phyloP scores from a whole-genome alignment of 306 rosid genomes.

The Dryas octopetala region DNA sequence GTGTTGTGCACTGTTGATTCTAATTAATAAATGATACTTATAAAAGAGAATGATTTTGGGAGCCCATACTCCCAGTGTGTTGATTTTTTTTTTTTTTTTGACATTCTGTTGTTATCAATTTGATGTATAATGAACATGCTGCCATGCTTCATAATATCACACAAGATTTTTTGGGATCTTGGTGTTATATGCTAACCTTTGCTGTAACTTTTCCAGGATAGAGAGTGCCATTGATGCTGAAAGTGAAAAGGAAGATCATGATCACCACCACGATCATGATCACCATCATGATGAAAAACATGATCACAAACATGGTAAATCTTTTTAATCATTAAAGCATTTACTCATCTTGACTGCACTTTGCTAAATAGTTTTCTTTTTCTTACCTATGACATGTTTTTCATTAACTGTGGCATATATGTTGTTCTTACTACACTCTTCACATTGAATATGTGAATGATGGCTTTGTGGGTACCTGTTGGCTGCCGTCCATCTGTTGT shows the following conservation, averaged over 20 bases:
- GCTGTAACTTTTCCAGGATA: conserved; percentile 53
- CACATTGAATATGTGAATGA: background rate
- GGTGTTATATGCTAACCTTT: conserved; percentile 17
- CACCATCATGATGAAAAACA: conserved; percentile 47
- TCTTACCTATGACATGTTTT: background rate
- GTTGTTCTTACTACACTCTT: background rate
- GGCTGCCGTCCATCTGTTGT: background rate
- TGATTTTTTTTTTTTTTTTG: background rate
- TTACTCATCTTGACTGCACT: background rate
- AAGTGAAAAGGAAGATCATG: conserved; percentile 61
- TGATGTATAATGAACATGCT: conserved; percentile 3
- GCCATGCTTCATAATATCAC: conserved; percentile 11
- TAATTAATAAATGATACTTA: background rate
- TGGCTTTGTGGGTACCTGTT: background rate
- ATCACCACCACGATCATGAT: conserved; percentile 42
- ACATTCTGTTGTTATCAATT: background rate
- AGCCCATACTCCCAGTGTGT: background rate
- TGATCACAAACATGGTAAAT: conserved; percentile 77
- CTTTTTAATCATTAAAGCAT: background rate
- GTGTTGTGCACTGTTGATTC: background rate
- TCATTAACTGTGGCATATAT: background rate
- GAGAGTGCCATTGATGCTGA: conserved; percentile 70
- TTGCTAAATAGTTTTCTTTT: background rate
- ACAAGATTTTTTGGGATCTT: background rate
- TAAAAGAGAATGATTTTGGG: background rate